Percentiles rank a stretch among this genome's conserved stretches.
Evolutionary conservation across 495 filamentous ascomycete genomes (phyloP).

Genomic region (Bathelium albidoporum): DNA sequence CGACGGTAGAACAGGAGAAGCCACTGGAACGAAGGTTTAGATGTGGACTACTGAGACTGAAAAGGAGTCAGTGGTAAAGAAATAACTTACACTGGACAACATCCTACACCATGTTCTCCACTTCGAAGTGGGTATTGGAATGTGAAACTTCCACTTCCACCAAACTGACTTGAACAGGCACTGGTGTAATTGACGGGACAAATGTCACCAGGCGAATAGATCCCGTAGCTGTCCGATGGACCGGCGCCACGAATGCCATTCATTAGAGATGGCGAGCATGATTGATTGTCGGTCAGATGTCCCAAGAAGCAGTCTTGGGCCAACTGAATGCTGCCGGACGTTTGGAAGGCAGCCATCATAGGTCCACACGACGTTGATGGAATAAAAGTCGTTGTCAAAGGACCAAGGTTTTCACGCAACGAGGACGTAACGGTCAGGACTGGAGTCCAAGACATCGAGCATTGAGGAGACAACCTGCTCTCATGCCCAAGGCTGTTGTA

Average conservation of each 20-base stretch:
- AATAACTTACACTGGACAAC: background rate
- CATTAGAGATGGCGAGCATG: background rate
- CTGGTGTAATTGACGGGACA: background rate
- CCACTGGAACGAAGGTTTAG: background rate
- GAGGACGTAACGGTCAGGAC: too few species aligned
- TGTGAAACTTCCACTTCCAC: background rate
- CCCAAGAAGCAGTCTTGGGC: background rate
- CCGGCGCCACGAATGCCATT: background rate
- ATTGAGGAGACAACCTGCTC: too few species aligned
- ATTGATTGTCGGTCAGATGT: background rate
- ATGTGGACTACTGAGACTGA: background rate
- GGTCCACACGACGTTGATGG: background rate
- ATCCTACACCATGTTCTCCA: background rate
- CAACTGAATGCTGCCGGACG: background rate
- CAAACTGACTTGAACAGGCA: background rate
- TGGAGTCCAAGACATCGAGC: too few species aligned
- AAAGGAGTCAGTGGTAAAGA: background rate
- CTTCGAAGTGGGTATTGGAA: background rate
- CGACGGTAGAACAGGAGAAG: background rate
- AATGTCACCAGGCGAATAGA: background rate
- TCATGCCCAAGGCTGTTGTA: too few species aligned
- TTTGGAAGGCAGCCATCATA: background rate
- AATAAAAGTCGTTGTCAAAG: background rate
- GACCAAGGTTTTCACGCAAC: conserved; percentile 5
- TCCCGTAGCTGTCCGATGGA: background rate